These are phyloP conservation scores for Blastomyces emzantsi DNA, from an alignment of 2,329 filamentous ascomycete genomes.

Conservation along the genomic window DNA sequence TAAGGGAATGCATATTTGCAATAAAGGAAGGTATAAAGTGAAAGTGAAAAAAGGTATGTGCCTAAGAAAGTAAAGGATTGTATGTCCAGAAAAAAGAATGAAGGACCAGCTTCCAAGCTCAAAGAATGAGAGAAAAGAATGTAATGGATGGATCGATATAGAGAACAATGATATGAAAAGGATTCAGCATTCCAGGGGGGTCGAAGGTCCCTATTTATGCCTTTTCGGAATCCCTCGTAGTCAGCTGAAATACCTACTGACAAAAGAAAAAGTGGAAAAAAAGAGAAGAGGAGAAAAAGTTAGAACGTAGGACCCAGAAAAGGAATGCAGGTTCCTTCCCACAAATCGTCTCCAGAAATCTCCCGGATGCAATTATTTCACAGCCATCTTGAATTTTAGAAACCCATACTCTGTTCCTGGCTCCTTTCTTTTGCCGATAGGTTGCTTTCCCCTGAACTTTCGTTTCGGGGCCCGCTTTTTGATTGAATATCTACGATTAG, in stretches of 20 bases:
- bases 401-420: background rate
- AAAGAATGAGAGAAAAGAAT: conserved; percentile 6
- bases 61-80: background rate
- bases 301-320: background rate
- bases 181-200: background rate
- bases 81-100: background rate
- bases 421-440: background rate
- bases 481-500: background rate
- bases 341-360: background rate
- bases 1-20: conserved; percentile 12
- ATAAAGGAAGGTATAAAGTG: background rate
- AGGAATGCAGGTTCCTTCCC: background rate
- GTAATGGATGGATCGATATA: background rate
- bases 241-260: background rate
- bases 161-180: background rate
- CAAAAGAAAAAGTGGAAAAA: background rate
- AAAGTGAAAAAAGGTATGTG: background rate
- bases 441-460: background rate
- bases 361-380: background rate
- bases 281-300: background rate
- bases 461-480: background rate
- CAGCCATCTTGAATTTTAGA: background rate
- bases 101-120: conserved; percentile 3
- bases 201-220: background rate
- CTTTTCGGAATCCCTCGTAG: background rate